Base-by-base conservation (phyloP, 768 basidiomycete species). In the Dacryopinax primogenitus region DNA sequence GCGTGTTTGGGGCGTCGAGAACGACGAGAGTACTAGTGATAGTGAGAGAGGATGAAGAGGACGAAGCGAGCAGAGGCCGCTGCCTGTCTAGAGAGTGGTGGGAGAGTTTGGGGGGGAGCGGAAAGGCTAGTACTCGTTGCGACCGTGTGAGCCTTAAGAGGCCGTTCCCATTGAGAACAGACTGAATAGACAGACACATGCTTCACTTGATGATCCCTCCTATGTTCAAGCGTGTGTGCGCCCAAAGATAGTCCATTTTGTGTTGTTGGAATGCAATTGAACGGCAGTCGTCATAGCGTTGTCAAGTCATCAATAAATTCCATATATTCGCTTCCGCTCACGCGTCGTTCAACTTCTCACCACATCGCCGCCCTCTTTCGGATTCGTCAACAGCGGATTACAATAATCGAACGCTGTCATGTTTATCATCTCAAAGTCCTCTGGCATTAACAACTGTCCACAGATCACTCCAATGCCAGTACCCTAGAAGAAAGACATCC, bases 261-360 rank as follows among this genome's bases (percentile, higher is more conserved):
- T 21, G 51, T 39, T 39, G 37, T 30, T 58, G 51, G 51, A 58
- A 58, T 58, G 51, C n/a, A n/a, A n/a, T n/a, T n/a, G n/a, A n/a
- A 39, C 51, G 51, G 51, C 51, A 58, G 51, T 58, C 51, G 51
- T 58, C 51, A 58, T 58, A 58, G 51, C 51, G 51, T 58, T 58
- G 51, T 58, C 30, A 58, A 18, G 51, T 30, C 51, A 58, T 58
- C 51, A 58, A 28, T 30, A 30, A 30, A 18, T 30, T 4, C 23
- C 13, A 47, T 18, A 9, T 37, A 12, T 15, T 47, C 23, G 13
- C 45, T 6, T 18, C 4, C 51, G n/a, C 23, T 13, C 26, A 13
- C 4, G 51, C 51, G 18, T 58, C 26, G 3, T 2, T 2, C 26
- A 28, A 23, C 51, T 30, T 30, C 51, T 39, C 51, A 58, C 41